Evolutionary conservation across 805 yeast species (phyloP).

Genomic region (Komagataella phaffii): DNA sequence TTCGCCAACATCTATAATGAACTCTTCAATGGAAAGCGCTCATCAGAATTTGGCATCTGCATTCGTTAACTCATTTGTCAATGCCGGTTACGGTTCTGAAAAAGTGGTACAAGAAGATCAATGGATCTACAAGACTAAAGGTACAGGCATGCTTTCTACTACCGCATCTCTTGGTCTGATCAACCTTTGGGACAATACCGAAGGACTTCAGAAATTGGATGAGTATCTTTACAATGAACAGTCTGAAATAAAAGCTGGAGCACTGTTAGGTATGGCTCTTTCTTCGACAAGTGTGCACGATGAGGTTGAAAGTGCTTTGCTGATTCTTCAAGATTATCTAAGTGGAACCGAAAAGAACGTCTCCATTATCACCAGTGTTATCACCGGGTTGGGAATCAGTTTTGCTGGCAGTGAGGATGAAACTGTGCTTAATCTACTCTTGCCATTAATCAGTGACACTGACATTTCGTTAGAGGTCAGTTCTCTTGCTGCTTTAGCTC

Average conservation of each 20-base stretch:
- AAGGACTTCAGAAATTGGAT: constrained; percentile 83
- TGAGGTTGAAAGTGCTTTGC: constrained; percentile 86
- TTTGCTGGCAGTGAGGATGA: constrained; percentile 90
- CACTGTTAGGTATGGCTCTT: constrained; percentile 88
- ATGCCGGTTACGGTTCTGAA: constrained; percentile 84
- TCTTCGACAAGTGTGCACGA: constrained; percentile 89
- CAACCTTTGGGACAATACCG: constrained; percentile 81
- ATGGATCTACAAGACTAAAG: constrained; percentile 90
- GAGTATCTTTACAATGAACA: constrained; percentile 78
- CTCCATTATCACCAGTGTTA: constrained; percentile 64
- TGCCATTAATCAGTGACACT: constrained; percentile 74
- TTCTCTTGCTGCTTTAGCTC: constrained; percentile 76
- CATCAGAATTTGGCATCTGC: constrained; percentile 90
- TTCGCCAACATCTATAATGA: constrained; percentile 17
- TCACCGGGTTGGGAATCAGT: constrained; percentile 85
- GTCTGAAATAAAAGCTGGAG: constrained; percentile 89
- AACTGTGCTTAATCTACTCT: constrained; percentile 61
- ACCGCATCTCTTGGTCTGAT: constrained; percentile 87
- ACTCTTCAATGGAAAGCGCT: constrained; percentile 66
- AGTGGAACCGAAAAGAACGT: constrained; percentile 34
- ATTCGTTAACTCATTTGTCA: constrained; percentile 86
- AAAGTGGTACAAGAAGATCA: constrained; percentile 59
- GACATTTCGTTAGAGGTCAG: constrained; percentile 66
- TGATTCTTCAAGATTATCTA: constrained; percentile 68
- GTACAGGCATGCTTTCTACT: constrained; percentile 80